These are phyloP conservation scores for Neurospora sp. DNA, from an alignment of 495 filamentous ascomycete species.

Conservation along the genomic window DNA sequence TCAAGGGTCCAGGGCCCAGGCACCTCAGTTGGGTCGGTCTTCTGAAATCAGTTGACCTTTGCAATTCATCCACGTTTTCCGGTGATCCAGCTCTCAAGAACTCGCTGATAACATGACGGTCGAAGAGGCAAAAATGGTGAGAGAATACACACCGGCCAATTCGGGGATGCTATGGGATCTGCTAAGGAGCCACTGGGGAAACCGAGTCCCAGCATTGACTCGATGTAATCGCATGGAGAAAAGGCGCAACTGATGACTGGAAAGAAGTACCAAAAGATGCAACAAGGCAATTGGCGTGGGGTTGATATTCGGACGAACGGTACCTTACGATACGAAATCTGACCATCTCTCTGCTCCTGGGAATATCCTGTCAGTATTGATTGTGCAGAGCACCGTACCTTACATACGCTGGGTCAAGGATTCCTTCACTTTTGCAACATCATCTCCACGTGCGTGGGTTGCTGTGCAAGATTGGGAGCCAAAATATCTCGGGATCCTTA, in stretches of 20 bases:
- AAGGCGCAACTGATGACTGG: background rate
- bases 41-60: background rate
- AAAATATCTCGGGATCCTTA: background rate
- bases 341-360: background rate
- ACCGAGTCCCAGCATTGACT: background rate
- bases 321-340: background rate
- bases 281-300: background rate
- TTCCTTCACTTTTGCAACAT: background rate
- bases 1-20: background rate
- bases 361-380: background rate
- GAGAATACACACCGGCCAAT: background rate
- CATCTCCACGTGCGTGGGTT: background rate
- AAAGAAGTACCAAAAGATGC: background rate
- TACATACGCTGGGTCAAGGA: background rate
- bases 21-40: background rate
- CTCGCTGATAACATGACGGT: background rate
- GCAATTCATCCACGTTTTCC: background rate
- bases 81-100: background rate
- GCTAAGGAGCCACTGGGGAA: background rate
- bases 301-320: background rate
- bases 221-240: background rate
- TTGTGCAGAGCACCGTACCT: background rate
- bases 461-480: background rate
- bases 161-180: background rate
- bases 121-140: background rate